A percentile compares a stretch with the other conserved stretches of the same genome.
phyloP scores from a whole-genome alignment of 257 asterid genomes.

The Catharanthus roseus region DNA sequence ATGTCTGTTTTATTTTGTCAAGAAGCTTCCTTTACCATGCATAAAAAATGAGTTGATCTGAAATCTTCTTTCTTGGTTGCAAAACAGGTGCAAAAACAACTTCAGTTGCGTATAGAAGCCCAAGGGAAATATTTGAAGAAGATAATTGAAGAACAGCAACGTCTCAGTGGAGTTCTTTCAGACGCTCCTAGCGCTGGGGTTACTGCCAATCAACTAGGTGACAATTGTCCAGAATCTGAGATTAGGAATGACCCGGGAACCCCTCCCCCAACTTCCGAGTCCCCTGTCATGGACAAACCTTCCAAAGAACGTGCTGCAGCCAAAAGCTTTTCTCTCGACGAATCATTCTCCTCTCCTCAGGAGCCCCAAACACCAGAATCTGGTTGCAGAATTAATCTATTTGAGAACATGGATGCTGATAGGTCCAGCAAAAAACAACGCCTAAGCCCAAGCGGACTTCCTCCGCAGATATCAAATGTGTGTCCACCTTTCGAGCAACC shows the following conservation, averaged over 20 bases:
- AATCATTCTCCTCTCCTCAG: slow-evolving; percentile 69
- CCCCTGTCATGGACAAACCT: slow-evolving; percentile 47
- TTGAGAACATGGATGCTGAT: slow-evolving; percentile 37
- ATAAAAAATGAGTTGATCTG: background rate
- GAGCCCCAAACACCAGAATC: slow-evolving; percentile 91
- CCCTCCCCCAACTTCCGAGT: slow-evolving; percentile 76
- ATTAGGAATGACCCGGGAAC: slow-evolving; percentile 63
- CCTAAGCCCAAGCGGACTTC: slow-evolving; percentile 29
- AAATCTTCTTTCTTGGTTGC: background rate
- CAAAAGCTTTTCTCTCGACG: slow-evolving; percentile 61
- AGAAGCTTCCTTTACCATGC: background rate
- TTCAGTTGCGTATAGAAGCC: slow-evolving; percentile 92
- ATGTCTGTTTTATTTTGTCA: background rate
- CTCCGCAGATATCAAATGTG: slow-evolving; percentile 52
- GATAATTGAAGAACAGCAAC: slow-evolving; percentile 92
- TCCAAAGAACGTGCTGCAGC: slow-evolving; percentile 38
- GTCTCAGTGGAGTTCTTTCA: slow-evolving; percentile 66
- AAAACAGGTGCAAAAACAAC: slow-evolving; percentile 88
- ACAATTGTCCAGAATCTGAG: slow-evolving; percentile 42
- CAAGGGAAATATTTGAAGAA: slow-evolving; percentile 95
- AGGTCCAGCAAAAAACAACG: slow-evolving; percentile 56
- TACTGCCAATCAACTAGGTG: slow-evolving; percentile 37
- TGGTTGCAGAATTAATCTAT: slow-evolving; percentile 34
- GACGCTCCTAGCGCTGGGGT: slow-evolving; percentile 50
- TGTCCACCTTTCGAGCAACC: slow-evolving; percentile 38